These are phyloP conservation scores for Cornus controversa DNA, from an alignment of 148 eudicot genomes.

Conservation along the genomic window DNA sequence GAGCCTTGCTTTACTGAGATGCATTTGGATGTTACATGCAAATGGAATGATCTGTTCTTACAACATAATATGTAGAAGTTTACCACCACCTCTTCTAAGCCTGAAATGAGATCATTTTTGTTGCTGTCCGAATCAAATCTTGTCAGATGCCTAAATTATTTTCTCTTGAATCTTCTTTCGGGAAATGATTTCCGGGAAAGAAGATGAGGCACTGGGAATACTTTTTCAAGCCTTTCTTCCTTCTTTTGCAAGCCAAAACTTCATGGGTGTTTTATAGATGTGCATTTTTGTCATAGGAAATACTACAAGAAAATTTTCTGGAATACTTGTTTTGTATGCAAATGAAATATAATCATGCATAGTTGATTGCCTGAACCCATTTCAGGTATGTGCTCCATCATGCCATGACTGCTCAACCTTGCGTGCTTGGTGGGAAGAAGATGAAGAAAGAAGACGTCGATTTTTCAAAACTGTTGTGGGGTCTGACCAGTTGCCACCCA, in stretches of 20 bases:
- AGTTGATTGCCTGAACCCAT: conserved; percentile 3
- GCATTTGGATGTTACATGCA: neutral
- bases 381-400: conserved; percentile 97
- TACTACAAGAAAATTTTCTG: neutral
- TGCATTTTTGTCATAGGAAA: neutral
- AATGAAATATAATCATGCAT: neutral
- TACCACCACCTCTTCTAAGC: neutral
- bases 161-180: neutral
- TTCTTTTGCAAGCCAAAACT: neutral
- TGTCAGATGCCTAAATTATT: neutral
- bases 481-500: conserved; percentile 75
- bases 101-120: neutral
- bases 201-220: neutral
- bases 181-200: neutral
- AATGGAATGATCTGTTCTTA: neutral
- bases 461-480: conserved; percentile 69
- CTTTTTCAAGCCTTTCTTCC: neutral
- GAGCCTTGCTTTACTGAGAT: neutral
- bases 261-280: neutral
- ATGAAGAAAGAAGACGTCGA: conserved; percentile 76
- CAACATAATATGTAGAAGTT: neutral
- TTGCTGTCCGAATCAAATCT: neutral
- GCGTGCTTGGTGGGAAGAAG: conserved; percentile 99
- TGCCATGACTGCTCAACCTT: conserved; percentile 95
- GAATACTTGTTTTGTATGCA: neutral